phyloP scores from a whole-genome alignment of 2,329 filamentous ascomycete genomes.

The Thielaviopsis populi region DNA sequence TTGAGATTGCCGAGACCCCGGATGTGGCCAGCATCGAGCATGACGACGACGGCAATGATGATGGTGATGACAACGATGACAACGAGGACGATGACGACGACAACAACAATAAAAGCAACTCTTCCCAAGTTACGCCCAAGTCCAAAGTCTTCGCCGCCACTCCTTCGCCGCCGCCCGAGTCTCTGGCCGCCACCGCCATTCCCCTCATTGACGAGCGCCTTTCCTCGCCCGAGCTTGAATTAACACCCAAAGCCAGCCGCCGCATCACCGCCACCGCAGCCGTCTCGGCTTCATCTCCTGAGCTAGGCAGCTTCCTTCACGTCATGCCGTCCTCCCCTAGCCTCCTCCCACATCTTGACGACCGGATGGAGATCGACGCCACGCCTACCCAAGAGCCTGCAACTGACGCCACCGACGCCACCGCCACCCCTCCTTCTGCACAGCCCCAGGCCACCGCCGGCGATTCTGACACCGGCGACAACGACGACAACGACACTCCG shows the following conservation, averaged over 20 bases:
- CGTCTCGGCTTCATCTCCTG: neutral
- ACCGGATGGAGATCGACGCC: neutral
- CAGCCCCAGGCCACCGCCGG: neutral
- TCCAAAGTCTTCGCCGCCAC: neutral
- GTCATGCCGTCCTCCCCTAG: neutral
- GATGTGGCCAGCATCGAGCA: neutral
- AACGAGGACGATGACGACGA: neutral
- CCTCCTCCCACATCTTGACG: neutral
- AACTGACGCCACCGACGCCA: neutral
- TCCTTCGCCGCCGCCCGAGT: neutral
- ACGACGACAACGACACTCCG: neutral
- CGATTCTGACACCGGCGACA: neutral
- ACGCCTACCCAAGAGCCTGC: neutral
- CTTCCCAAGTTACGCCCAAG: neutral
- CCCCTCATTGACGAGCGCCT: neutral
- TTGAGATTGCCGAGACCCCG: slow-evolving; percentile 5
- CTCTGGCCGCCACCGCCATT: neutral
- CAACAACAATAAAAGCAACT: neutral
- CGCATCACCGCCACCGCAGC: too few species aligned
- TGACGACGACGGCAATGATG: neutral
- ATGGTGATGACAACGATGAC: neutral
- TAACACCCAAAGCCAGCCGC: neutral
- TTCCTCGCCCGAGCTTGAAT: slow-evolving; percentile 1
- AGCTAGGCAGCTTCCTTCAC: neutral
- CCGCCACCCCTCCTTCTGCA: slow-evolving; percentile 4